Evolutionary conservation across 2,329 filamentous ascomycete species (phyloP).

Genomic region (Penicillium vulpinum): DNA sequence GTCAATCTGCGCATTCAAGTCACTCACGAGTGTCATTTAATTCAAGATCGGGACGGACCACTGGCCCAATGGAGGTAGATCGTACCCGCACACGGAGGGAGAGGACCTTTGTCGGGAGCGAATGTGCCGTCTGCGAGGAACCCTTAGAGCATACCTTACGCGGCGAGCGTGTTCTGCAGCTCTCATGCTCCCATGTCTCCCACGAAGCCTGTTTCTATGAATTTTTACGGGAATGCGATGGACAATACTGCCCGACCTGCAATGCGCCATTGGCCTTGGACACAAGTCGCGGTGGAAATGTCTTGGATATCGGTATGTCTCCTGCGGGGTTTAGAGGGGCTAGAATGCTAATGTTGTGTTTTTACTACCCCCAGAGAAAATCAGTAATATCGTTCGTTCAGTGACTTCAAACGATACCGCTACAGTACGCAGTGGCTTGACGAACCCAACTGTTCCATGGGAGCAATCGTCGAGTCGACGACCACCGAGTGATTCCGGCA

Average conservation of each 20-base stretch:
- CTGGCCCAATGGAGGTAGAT: slow-evolving; percentile 71
- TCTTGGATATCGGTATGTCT: slow-evolving; percentile 78
- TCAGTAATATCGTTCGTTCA: slow-evolving; percentile 87
- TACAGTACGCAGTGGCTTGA: slow-evolving; percentile 47
- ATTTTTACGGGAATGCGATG: slow-evolving; percentile 92
- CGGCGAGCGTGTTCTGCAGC: slow-evolving; percentile 90
- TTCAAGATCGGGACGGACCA: slow-evolving; percentile 51
- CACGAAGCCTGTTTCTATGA: slow-evolving; percentile 99
- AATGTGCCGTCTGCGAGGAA: slow-evolving; percentile 96
- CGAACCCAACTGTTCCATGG: slow-evolving; percentile 66
- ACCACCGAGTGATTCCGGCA: slow-evolving; percentile 35
- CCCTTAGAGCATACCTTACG: slow-evolving; percentile 91
- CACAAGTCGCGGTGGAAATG: slow-evolving; percentile 87
- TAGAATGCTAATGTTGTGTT: background rate
- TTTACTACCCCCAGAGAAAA: slow-evolving; percentile 84
- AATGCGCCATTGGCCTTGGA: slow-evolving; percentile 89
- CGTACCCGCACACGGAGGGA: slow-evolving; percentile 78
- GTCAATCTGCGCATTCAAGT: slow-evolving; percentile 28
- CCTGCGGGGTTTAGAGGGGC: slow-evolving; percentile 5
- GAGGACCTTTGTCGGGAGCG: slow-evolving; percentile 89
- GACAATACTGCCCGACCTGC: slow-evolving; percentile 91
- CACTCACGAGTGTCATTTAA: slow-evolving; percentile 39
- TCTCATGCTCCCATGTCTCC: slow-evolving; percentile 94
- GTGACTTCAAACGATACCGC: slow-evolving; percentile 67
- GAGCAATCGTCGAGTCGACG: slow-evolving; percentile 39